phyloP scores from a whole-genome alignment of 345 rosid species.

The Eucalyptus grandis region DNA sequence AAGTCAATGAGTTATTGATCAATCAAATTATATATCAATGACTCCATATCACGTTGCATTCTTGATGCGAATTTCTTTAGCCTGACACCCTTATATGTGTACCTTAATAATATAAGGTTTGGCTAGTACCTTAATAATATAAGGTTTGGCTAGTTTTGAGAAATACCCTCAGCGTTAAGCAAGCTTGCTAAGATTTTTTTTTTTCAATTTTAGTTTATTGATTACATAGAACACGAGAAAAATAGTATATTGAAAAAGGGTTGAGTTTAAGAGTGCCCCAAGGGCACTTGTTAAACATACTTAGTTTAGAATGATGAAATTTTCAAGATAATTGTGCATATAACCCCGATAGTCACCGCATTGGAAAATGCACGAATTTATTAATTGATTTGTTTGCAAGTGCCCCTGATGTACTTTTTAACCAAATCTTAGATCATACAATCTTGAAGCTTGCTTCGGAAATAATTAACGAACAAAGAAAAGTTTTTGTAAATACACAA shows the following conservation, averaged over 20 bases:
- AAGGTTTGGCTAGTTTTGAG: neutral
- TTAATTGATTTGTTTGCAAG: neutral
- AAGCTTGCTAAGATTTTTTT: neutral
- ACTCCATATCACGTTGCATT: neutral
- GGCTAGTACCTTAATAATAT: neutral
- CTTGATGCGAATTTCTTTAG: neutral
- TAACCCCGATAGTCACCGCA: neutral
- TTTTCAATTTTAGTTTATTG: neutral
- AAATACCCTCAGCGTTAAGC: neutral
- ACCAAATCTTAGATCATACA: neutral
- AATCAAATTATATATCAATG: neutral
- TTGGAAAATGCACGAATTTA: fast-evolving
- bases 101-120: neutral
- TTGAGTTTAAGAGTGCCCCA: neutral
- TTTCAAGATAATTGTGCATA: neutral
- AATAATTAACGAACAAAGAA: neutral
- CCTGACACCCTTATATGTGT: neutral
- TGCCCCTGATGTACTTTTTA: neutral
- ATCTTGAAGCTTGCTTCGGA: neutral
- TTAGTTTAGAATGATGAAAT: neutral
- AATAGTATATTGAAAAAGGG: neutral
- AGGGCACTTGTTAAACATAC: neutral
- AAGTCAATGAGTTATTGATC: neutral
- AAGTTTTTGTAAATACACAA: neutral
- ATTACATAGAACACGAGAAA: neutral